phyloP scores from a whole-genome alignment of 163 green algal species.

The Volvox carteri region DNA sequence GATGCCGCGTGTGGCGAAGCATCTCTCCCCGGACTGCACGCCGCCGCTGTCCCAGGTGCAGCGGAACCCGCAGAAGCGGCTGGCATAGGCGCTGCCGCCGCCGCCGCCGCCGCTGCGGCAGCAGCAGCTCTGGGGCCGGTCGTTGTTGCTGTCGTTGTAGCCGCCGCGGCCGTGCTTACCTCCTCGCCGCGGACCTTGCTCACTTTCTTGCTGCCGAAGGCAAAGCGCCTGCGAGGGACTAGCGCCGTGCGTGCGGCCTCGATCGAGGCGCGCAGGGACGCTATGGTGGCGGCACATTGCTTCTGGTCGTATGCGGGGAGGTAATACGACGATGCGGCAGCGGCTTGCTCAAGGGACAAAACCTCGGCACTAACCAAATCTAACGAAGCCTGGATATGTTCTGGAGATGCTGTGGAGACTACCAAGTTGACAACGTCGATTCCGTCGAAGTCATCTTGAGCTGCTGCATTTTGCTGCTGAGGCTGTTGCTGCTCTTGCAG shows the following conservation, averaged over 20 bases:
- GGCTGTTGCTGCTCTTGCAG: background rate
- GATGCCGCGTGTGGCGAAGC: background rate
- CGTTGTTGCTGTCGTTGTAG: background rate
- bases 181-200: constrained; percentile 57
- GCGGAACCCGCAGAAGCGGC: background rate
- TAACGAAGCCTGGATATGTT: constrained; percentile 28
- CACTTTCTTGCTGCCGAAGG: constrained; percentile 53
- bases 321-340: constrained; percentile 76
- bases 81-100: background rate
- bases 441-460: background rate
- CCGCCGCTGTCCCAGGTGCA: background rate
- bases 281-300: constrained; percentile 59
- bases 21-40: background rate
- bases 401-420: constrained; percentile 15
- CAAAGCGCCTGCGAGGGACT: constrained; percentile 57
- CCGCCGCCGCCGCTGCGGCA: background rate
- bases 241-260: constrained; percentile 62
- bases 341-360: constrained; percentile 55
- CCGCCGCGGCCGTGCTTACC: constrained; percentile 22
- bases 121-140: too few species aligned
- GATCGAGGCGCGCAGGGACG: constrained; percentile 61
- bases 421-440: background rate
- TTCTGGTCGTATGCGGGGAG: constrained; percentile 77
- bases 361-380: constrained; percentile 49
- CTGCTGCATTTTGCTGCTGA: background rate